phyloP scores from a whole-genome alignment of 371 early-diverging fungal genomes.

The Cokeromyces recurvatus region DNA sequence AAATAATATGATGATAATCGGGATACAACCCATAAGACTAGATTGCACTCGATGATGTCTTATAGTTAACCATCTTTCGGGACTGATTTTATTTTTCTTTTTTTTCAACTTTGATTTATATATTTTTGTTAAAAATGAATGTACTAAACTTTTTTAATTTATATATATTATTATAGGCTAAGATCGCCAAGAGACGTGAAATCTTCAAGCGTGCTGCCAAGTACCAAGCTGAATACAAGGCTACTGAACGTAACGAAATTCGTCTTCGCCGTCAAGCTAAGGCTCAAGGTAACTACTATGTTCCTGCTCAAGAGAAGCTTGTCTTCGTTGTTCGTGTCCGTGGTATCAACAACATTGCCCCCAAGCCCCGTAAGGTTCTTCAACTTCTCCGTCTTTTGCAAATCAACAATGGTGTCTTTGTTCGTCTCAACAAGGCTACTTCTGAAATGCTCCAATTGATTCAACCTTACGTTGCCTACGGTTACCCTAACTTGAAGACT shows the following conservation, averaged over 20 bases:
- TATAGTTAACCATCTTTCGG: conserved; percentile 70
- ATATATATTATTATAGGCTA: conserved; percentile 50
- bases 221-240: conserved; percentile 93
- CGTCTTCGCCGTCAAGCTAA: conserved; percentile 91
- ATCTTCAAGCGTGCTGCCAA: conserved; percentile 98
- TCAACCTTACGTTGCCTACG: conserved; percentile 96
- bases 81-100: conserved; percentile 39
- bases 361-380: conserved; percentile 99
- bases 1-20: conserved; percentile 14
- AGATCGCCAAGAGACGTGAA: conserved; percentile 80
- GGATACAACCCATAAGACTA: conserved; percentile 20
- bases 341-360: conserved; percentile 98
- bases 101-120: too few relatives aligned
- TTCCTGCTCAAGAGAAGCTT: conserved; percentile 95
- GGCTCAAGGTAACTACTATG: conserved; percentile 89
- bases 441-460: conserved; percentile 98
- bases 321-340: conserved; percentile 97
- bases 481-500: conserved; percentile 97
- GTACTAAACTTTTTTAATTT: not conserved
- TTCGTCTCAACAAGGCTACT: conserved; percentile 98
- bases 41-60: conserved; percentile 48
- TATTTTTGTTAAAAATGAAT: too few relatives aligned
- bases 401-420: conserved; percentile 99
- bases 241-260: conserved; percentile 84
- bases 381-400: conserved; percentile 98